phyloP scores from a whole-genome alignment of 2,329 filamentous ascomycete genomes.

The Cadophora luteo-olivacea region DNA sequence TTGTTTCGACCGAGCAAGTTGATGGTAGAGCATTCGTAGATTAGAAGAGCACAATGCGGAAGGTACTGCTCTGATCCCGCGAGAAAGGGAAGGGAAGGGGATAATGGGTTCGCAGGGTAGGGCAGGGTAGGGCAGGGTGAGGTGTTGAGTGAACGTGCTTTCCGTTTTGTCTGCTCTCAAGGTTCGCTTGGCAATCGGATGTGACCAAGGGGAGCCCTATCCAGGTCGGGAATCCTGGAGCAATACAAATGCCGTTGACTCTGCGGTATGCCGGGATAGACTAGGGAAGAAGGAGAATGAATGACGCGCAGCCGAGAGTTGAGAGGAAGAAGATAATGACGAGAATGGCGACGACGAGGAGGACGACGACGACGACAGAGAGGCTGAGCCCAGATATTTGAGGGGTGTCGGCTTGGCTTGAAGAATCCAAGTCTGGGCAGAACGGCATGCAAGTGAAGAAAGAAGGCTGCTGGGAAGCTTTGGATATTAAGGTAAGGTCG shows the following conservation, averaged over 20 bases:
- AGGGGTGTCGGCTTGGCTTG: constrained; percentile 3
- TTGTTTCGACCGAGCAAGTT: constrained; percentile 33
- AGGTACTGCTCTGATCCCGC: constrained; percentile 18
- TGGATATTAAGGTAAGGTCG: constrained; percentile 7
- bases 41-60: constrained; percentile 29
- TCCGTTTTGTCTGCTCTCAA: constrained; percentile 24
- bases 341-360: not conserved
- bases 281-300: not conserved
- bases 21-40: constrained; percentile 29
- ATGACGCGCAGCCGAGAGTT: constrained; percentile 12
- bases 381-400: constrained; percentile 2
- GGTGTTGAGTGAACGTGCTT: constrained; percentile 29
- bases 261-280: constrained; percentile 12
- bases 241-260: constrained; percentile 18
- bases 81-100: not conserved
- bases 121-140: not conserved
- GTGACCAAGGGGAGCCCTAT: constrained; percentile 23
- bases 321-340: not conserved
- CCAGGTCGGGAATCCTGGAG: constrained; percentile 23
- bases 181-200: constrained; percentile 21
- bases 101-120: constrained; percentile 23
- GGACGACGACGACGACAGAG: constrained; percentile 7
- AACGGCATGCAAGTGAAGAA: not conserved
- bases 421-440: not conserved
- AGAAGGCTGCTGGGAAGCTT: not conserved